These are phyloP conservation scores for Gleditsia sinensis DNA, from an alignment of 306 rosid species.

Conservation along the genomic window DNA sequence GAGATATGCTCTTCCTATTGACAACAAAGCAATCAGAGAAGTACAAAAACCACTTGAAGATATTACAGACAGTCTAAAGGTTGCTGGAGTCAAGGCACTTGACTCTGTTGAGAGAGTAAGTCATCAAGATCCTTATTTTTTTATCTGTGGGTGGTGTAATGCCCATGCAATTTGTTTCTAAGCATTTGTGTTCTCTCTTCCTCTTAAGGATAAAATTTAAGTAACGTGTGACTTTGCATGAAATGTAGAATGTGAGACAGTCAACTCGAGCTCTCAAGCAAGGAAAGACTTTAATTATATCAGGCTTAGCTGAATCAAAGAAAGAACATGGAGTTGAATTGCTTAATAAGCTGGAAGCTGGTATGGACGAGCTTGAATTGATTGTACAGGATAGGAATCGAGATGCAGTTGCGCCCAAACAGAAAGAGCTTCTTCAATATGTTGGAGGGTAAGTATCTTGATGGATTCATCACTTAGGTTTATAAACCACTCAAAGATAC, in stretches of 20 bases:
- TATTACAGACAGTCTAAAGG: conserved; percentile 86
- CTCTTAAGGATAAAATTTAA: conserved; percentile 13
- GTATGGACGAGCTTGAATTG: conserved; percentile 85
- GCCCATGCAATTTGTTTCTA: conserved; percentile 3
- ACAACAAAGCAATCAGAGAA: conserved; percentile 94
- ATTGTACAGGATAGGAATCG: conserved; percentile 75
- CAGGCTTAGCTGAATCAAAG: conserved; percentile 88
- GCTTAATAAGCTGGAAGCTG: conserved; percentile 80
- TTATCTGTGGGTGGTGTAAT: background rate
- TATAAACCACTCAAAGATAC: conserved; percentile 17
- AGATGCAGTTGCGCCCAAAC: conserved; percentile 77
- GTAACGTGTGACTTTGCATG: conserved; percentile 25
- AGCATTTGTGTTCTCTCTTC: background rate
- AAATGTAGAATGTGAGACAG: conserved; percentile 79
- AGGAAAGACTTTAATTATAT: conserved; percentile 75
- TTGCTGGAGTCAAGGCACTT: conserved; percentile 86
- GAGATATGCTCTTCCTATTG: conserved; percentile 90
- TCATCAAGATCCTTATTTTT: conserved; percentile 30
- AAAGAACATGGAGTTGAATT: conserved; percentile 83
- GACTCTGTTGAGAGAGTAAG: conserved; percentile 94
- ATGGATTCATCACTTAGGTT: background rate
- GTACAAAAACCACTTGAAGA: conserved; percentile 97
- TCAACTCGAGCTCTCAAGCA: conserved; percentile 83
- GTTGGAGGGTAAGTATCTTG: conserved; percentile 75
- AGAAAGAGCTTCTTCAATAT: conserved; percentile 89